Evolutionary conservation across 2,329 filamentous ascomycete species (phyloP), one percentile per base, ranked within the genome.

Genomic region (Exophiala dermatitidis): DNA sequence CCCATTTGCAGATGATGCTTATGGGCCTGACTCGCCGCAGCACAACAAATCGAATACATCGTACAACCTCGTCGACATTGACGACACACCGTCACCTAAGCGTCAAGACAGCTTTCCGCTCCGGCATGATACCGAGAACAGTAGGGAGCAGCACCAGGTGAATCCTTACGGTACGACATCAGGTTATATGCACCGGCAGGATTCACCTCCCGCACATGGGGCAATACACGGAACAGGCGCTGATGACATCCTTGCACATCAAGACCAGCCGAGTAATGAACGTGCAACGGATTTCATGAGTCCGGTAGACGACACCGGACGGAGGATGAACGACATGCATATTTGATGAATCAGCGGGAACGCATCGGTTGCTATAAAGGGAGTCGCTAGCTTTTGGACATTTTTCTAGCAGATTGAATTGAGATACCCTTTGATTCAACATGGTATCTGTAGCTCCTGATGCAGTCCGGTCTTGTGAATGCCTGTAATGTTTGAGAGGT

Each of bases 1-100:
- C 44, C 61, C 61, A 2, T 63, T 63, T 46, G 50, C 58, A 34
- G 61, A 63, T 38, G 59, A 62, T 46, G 55, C 52, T 4, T 57
- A 58, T 51, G 56, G 53, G 28, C 41, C 56, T 3, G 49, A 33
- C 9, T 38, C 53, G 2, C 31, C 29, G 8, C 37, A 48, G 12
- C 46, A 42, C 19, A 40, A 56, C 36, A 50, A 49, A 43, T 46
- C 52, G 8, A 43, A 51, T 45, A 46, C 52, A 31, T 50, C 57
- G 36, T 61, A 61, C 47, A 54, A 56, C 30, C 51, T 53, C 6
- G 46, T 34, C 26, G 48, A 53, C 26, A 48, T 34, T 26, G 48
- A 53, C 26, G 44, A 52, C 12, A 53, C 52, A 44, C 52, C 59
- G 33, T 52, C 61, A 3, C 44, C 52, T 29, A 29, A 41, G 9